phyloP scores from a whole-genome alignment of 768 basidiomycete species.

The Pisolithus orientalis region DNA sequence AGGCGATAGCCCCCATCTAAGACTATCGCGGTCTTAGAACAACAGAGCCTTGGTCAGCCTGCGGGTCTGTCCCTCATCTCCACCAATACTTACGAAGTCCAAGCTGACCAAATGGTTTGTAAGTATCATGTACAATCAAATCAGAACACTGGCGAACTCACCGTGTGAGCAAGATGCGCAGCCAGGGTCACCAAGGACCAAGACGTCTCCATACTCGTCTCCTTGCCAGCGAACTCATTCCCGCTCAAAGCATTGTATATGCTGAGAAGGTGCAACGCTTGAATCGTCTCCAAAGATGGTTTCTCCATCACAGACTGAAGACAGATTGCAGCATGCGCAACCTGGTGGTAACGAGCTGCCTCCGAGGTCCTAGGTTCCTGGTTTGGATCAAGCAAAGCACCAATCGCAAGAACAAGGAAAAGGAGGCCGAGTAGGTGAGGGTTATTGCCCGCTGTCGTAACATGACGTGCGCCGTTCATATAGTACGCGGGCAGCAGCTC shows the following conservation, averaged over 20 bases:
- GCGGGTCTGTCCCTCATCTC: constrained; percentile 4
- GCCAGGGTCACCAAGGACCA: constrained; percentile 64
- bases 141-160: constrained; percentile 27
- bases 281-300: constrained; percentile 65
- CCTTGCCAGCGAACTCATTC: constrained; percentile 45
- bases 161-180: constrained; percentile 58
- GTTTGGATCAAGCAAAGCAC: constrained; percentile 37
- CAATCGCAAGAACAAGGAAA: constrained; percentile 46
- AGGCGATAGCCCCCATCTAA: constrained; percentile 52
- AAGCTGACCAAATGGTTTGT: constrained; percentile 37
- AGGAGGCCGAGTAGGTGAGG: constrained; percentile 45
- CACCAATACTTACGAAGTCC: constrained; percentile 53
- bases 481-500: constrained; percentile 41
- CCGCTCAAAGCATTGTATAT: constrained; percentile 68
- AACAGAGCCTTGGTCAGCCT: constrained; percentile 8
- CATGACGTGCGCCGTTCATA: constrained; percentile 11
- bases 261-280: constrained; percentile 61
- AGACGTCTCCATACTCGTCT: constrained; percentile 68
- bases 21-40: constrained; percentile 51
- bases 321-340: constrained; percentile 58
- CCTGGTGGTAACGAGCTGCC: constrained; percentile 62
- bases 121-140: constrained; percentile 4
- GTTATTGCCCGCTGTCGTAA: constrained; percentile 34
- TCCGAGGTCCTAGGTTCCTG: constrained; percentile 28
- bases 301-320: constrained; percentile 66